phyloP scores from a whole-genome alignment of 768 basidiomycete genomes.

The Mycena alexandri region DNA sequence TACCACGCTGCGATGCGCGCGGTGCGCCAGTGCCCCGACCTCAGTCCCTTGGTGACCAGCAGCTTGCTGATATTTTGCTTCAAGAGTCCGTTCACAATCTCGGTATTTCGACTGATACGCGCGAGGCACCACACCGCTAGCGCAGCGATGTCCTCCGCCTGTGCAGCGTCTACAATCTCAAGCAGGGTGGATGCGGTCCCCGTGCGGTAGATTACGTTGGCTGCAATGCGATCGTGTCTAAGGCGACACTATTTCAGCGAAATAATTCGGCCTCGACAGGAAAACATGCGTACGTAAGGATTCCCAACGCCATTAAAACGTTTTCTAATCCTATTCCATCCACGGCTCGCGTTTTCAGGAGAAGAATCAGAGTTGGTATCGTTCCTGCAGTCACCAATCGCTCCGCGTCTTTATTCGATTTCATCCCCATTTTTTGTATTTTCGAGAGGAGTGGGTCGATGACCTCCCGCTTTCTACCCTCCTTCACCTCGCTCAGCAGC shows the following conservation, averaged over 20 bases:
- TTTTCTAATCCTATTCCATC: conserved; percentile 39
- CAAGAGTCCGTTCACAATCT: conserved; percentile 42
- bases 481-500: conserved; percentile 41
- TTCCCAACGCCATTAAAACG: conserved; percentile 40
- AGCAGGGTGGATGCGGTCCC: conserved; percentile 40
- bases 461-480: conserved; percentile 36
- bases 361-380: conserved; percentile 40
- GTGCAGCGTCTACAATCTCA: conserved; percentile 39
- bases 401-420: conserved; percentile 42
- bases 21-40: conserved; percentile 23
- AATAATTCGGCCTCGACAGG: too few relatives aligned
- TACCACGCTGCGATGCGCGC: conserved; percentile 40
- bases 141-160: conserved; percentile 37
- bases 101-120: conserved; percentile 40
- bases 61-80: conserved; percentile 38
- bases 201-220: conserved; percentile 46
- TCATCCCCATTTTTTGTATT: conserved; percentile 36
- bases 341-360: conserved; percentile 43
- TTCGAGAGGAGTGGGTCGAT: conserved; percentile 41
- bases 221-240: conserved; percentile 40
- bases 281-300: conserved; percentile 37
- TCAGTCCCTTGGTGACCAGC: conserved; percentile 37
- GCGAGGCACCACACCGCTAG: conserved; percentile 43
- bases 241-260: not conserved
- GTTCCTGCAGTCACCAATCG: conserved; percentile 44